Evolutionary conservation across 208 protist species (phyloP).

Genomic region (Trypanosoma brucei): DNA sequence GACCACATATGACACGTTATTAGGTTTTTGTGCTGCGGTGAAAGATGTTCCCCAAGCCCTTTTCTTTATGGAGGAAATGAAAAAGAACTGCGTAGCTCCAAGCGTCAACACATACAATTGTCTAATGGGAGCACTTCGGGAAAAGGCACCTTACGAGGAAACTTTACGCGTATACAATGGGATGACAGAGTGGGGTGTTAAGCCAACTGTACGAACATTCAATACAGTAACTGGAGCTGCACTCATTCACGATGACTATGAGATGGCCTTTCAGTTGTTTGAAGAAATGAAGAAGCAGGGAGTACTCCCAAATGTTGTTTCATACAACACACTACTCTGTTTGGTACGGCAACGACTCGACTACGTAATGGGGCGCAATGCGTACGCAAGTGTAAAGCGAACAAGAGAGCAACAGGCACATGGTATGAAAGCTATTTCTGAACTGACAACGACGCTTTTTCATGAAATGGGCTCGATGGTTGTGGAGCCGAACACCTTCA

Average conservation of each 20-base stretch:
- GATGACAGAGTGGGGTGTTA: slow-evolving; percentile 45
- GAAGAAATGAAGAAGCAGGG: slow-evolving; percentile 89
- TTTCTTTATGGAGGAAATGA: slow-evolving; percentile 90
- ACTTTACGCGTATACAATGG: slow-evolving; percentile 74
- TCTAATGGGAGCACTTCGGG: slow-evolving; percentile 83
- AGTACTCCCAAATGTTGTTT: slow-evolving; percentile 78
- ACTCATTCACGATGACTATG: slow-evolving; percentile 72
- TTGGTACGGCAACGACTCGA: slow-evolving; percentile 79
- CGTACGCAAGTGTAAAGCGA: slow-evolving; percentile 32
- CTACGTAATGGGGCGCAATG: slow-evolving; percentile 60
- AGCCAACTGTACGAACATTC: slow-evolving; percentile 78
- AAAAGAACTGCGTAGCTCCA: slow-evolving; percentile 45
- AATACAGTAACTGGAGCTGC: slow-evolving; percentile 86
- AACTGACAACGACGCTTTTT: slow-evolving; percentile 69
- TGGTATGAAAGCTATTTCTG: slow-evolving; percentile 52
- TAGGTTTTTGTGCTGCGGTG: slow-evolving; percentile 86
- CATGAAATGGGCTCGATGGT: slow-evolving; percentile 72
- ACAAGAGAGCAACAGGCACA: slow-evolving; percentile 56
- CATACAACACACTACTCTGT: slow-evolving; percentile 88
- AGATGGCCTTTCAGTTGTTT: slow-evolving; percentile 85
- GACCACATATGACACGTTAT: slow-evolving; percentile 79
- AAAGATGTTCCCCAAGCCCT: slow-evolving; percentile 83
- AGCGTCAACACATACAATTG: slow-evolving; percentile 91
- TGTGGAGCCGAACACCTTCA: slow-evolving; percentile 84
- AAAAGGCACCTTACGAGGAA: slow-evolving; percentile 78